phyloP scores from a whole-genome alignment of 2,329 filamentous ascomycete species.

The Neophaeococcomyces mojaviensis region DNA sequence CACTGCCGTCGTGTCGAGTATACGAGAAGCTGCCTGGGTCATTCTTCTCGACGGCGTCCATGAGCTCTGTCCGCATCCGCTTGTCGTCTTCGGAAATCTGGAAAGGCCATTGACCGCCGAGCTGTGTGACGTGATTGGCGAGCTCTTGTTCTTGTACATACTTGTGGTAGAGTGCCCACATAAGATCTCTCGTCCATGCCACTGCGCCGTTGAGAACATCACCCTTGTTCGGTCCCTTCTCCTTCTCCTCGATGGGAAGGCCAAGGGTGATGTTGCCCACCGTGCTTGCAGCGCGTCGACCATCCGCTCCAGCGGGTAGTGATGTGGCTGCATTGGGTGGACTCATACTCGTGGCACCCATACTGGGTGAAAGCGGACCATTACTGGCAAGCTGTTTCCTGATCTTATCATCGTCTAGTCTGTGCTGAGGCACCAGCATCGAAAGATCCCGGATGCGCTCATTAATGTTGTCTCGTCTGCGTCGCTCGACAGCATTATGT shows the following conservation, averaged over 20 bases:
- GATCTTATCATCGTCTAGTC: constrained; percentile 93
- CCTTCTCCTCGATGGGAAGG: constrained; percentile 89
- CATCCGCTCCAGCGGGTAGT: constrained; percentile 74
- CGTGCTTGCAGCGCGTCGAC: constrained; percentile 67
- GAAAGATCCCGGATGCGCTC: constrained; percentile 96
- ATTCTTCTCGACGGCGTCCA: constrained; percentile 78
- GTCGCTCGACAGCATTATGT: constrained; percentile 91
- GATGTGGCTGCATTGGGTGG: constrained; percentile 69
- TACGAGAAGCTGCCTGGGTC: constrained; percentile 71
- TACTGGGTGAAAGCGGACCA: constrained; percentile 75
- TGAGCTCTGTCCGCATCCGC: constrained; percentile 88
- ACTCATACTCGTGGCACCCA: constrained; percentile 61
- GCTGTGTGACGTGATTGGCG: constrained; percentile 62
- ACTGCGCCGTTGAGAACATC: constrained; percentile 96
- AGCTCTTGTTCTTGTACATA: constrained; percentile 84
- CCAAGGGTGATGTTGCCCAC: constrained; percentile 84
- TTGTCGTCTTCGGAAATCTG: constrained; percentile 84
- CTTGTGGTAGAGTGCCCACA: constrained; percentile 92
- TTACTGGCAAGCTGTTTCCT: constrained; percentile 91
- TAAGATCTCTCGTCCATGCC: constrained; percentile 92
- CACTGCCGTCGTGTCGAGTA: constrained; percentile 72
- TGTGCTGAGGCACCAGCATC: constrained; percentile 81
- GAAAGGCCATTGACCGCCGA: constrained; percentile 71
- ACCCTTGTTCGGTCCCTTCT: constrained; percentile 97
- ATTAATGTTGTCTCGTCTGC: constrained; percentile 95